Conservation (phyloP, 2,329 filamentous ascomycete species). For the Trichoderma endophyticum region DNA sequence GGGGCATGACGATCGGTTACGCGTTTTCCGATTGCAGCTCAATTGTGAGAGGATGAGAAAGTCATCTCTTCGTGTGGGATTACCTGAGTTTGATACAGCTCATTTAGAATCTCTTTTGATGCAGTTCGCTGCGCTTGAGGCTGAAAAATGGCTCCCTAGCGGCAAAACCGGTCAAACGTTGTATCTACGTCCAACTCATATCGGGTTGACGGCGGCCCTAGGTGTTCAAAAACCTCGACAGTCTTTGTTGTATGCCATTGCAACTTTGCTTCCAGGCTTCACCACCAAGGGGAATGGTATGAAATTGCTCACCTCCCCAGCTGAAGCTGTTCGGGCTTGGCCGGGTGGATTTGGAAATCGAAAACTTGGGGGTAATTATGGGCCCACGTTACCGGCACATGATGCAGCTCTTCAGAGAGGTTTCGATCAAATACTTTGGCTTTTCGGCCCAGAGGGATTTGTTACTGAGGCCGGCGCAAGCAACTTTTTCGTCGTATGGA, state of each 20-base stretch:
- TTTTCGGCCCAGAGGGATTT: neutral
- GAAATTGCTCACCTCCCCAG: neutral
- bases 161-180: neutral
- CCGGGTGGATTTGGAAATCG: neutral
- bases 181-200: neutral
- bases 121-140: neutral
- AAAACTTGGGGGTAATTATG: neutral
- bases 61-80: neutral
- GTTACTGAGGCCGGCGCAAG: neutral
- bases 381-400: neutral
- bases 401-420: neutral
- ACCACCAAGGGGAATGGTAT: neutral
- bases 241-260: neutral
- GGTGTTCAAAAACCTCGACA: neutral
- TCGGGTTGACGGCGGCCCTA: neutral
- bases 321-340: neutral
- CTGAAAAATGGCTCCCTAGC: neutral
- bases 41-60: neutral
- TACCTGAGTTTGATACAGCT: neutral
- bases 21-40: neutral
- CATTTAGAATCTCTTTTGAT: neutral
- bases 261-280: neutral
- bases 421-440: neutral
- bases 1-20: neutral
- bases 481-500: neutral